Evolutionary conservation across 768 basidiomycete genomes (phyloP), one percentile per base, ranked within the genome.

Genomic region (Amanita jacksonii): DNA sequence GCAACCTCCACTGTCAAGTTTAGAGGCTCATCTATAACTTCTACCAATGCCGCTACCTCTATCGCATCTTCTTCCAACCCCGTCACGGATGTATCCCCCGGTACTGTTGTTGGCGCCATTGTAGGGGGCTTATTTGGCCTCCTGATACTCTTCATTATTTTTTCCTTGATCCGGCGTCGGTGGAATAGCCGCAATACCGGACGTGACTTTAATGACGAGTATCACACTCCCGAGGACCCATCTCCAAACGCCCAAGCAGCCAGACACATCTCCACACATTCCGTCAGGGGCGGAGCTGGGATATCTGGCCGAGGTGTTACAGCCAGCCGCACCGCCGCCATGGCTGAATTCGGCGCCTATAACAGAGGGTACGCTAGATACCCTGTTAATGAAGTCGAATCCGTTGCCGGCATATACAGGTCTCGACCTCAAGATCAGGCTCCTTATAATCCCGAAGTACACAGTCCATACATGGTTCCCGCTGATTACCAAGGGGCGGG

Each of bases 361-460:
- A 52, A 52, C 34, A 31, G 45, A 19, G 47, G 48, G 8, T 48
- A 53, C 5, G 43, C 38, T 37, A 25, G 38, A 15, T 34, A 49
- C 25, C 35, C 35, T 15, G n/a, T n/a, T n/a, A n/a, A 27, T 18
- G 58, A 58, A 7, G 65, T 67, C 19, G 54, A 57, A 7, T 52
- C 48, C 22, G 58, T 56, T 46, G 56, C 56, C 16, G 67, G 66
- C 22, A 58, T 62, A 7, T 72, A 69, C 52, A 66, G 66, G 50
- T 59, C 66, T 2, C 57, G 70, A 41, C 68, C 70, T 5, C 62
- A 64, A 41, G 48, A 49, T 7, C 67, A 70, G 50, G 51, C 48
- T 3, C 47, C 60, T 12, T 70, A 69, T 51, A 65, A 70, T 43
- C 54, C 65, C 13, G 69, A 73, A 42, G 66, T 64, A 0, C 71